These are phyloP conservation scores for Scutellaria minor DNA, from an alignment of 257 asterid genomes.

Conservation along the genomic window DNA sequence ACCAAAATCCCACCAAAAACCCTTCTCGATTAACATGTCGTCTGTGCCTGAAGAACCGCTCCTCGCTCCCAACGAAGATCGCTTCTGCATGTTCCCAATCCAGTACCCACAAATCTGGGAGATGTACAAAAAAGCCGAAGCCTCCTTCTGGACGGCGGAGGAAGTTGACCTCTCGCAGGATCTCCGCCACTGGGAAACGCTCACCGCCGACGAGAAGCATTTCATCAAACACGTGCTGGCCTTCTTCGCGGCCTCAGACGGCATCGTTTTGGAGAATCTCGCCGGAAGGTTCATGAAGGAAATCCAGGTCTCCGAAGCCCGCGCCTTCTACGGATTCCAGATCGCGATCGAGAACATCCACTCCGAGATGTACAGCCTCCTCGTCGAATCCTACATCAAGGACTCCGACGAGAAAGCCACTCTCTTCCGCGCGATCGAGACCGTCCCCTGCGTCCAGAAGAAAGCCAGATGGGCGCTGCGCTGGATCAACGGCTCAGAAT, in stretches of 20 bases:
- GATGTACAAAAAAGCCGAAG: conserved; percentile 95
- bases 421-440: conserved; percentile 79
- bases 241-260: conserved; percentile 96
- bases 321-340: conserved; percentile 94
- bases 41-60: conserved; percentile 85
- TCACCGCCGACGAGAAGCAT: conserved; percentile 71
- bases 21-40: conserved; percentile 52
- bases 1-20: neutral
- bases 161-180: conserved; percentile 88
- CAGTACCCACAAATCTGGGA: conserved; percentile 97
- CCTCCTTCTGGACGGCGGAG: conserved; percentile 98
- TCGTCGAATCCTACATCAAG: conserved; percentile 79
- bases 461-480: conserved; percentile 92
- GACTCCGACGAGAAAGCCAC: conserved; percentile 67
- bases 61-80: conserved; percentile 74
- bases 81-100: conserved; percentile 97
- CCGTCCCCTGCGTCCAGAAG: conserved; percentile 75
- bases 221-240: conserved; percentile 86
- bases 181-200: conserved; percentile 68
- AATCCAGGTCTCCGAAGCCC: conserved; percentile 90
- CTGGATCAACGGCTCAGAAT: conserved; percentile 87
- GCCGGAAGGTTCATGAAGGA: conserved; percentile 98
- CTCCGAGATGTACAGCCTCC: conserved; percentile 91
- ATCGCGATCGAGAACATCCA: conserved; percentile 95
- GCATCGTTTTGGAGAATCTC: conserved; percentile 89